Conservation (phyloP, 768 basidiomycete species). For the Phylloporus sp. region DNA sequence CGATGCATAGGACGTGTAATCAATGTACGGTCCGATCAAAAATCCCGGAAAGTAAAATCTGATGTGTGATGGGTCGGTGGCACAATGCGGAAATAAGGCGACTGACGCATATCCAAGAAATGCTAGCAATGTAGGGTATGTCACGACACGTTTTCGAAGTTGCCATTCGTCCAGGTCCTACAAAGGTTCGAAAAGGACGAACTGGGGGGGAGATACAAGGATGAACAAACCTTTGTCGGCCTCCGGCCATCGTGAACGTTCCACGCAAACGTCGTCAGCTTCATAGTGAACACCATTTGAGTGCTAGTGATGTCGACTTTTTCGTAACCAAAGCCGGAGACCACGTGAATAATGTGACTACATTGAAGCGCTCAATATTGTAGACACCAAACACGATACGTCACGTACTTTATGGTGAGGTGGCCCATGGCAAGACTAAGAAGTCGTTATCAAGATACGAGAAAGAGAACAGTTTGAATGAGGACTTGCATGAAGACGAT, state of each 20-base stretch:
- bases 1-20: conserved; percentile 76
- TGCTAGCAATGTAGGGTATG: conserved; percentile 74
- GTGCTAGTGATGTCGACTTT: conserved; percentile 85
- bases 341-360: conserved; percentile 67
- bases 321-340: conserved; percentile 63
- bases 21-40: conserved; percentile 86
- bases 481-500: conserved; percentile 65
- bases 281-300: conserved; percentile 97
- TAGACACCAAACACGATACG: background rate
- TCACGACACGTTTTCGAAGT: conserved; percentile 53
- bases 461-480: background rate
- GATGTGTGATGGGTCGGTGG: background rate
- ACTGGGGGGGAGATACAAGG: background rate
- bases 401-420: conserved; percentile 77
- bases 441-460: conserved; percentile 1
- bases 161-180: conserved; percentile 92
- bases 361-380: background rate
- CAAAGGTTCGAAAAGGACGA: background rate
- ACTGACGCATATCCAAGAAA: conserved; percentile 91
- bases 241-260: conserved; percentile 86
- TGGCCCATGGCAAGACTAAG: conserved; percentile 79
- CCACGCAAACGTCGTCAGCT: conserved; percentile 97
- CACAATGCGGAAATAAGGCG: background rate
- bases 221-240: conserved; percentile 53
- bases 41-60: conserved; percentile 98